A percentile compares a stretch with the other conserved stretches of the same genome.
These are phyloP conservation scores for Laburnicola sp. DNA, from an alignment of 2,329 filamentous ascomycete genomes.

Conservation along the genomic window DNA sequence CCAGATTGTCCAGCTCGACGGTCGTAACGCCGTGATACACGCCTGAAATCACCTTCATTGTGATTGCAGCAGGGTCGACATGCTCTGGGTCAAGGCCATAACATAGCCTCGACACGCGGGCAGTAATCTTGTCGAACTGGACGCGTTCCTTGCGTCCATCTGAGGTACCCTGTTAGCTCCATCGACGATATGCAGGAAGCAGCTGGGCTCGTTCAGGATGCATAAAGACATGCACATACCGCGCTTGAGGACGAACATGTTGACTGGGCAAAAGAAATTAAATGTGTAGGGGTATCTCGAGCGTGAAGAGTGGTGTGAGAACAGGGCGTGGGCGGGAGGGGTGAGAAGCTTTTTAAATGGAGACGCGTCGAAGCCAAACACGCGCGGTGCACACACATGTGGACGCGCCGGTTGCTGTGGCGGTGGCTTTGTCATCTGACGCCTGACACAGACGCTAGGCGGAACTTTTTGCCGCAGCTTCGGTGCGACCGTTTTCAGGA, in stretches of 20 bases:
- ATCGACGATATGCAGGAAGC: conserved; percentile 23
- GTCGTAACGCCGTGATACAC: conserved; percentile 98
- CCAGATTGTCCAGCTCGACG: conserved; percentile 92
- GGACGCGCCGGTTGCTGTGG: conserved; percentile 23
- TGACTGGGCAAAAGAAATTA: conserved; percentile 29
- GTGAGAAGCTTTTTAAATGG: conserved; percentile 34
- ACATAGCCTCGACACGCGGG: conserved; percentile 94
- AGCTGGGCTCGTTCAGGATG: conserved; percentile 13
- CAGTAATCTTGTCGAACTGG: conserved; percentile 99
- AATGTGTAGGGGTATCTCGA: conserved; percentile 33
- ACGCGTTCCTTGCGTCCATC: conserved; percentile 99
- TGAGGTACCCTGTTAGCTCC: conserved; percentile 48
- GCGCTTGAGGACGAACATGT: conserved; percentile 49
- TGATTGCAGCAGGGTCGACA: conserved; percentile 96
- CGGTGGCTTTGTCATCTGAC: not conserved
- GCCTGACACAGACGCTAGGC: not conserved
- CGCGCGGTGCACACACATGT: conserved; percentile 19
- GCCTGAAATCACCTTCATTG: conserved; percentile 98
- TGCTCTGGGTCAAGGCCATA: conserved; percentile 95
- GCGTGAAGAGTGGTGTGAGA: conserved; percentile 21
- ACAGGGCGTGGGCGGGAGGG: conserved; percentile 22
- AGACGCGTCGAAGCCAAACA: conserved; percentile 33
- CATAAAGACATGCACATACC: conserved; percentile 35
- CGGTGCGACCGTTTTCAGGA: conserved; percentile 25
- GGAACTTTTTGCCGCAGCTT: conserved; percentile 20